phyloP scores from a whole-genome alignment of 176 grass and related monocot genomes.

The Carex myosuroides region DNA sequence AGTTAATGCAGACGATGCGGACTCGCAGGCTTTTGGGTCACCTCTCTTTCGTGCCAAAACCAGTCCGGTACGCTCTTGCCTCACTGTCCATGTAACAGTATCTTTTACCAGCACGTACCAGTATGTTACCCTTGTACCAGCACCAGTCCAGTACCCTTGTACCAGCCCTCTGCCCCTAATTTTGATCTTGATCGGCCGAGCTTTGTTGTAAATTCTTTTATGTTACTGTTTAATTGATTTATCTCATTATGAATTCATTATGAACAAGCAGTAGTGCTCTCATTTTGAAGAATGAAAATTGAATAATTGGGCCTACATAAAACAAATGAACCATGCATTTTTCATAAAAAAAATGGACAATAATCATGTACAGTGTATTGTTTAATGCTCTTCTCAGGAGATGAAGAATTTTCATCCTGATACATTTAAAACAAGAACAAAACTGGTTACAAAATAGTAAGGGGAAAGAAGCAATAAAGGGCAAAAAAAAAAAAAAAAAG shows the following conservation, averaged over 20 bases:
- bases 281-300: not conserved
- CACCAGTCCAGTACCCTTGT: too few relatives aligned
- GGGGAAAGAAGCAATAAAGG: slow-evolving; percentile 19
- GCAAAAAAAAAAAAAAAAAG: slow-evolving; percentile 26
- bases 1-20: too few relatives aligned
- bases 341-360: not conserved
- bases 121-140: too few relatives aligned
- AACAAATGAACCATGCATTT: not conserved
- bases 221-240: not conserved
- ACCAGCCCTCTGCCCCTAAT: too few relatives aligned
- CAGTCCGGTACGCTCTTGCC: too few relatives aligned
- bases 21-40: too few relatives aligned
- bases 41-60: too few relatives aligned
- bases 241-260: not conserved
- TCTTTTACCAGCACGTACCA: too few relatives aligned
- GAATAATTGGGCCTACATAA: not conserved
- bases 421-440: slow-evolving; percentile 17
- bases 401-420: slow-evolving; percentile 3
- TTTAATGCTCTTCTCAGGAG: not conserved
- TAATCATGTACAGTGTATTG: slow-evolving; percentile 18
- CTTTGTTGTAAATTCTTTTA: not conserved
- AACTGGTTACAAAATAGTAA: slow-evolving; percentile 28
- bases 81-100: too few relatives aligned
- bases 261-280: not conserved
- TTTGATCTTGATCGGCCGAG: too few relatives aligned